Evolutionary conservation across 176 grass and related monocot species (phyloP).

Genomic region (Ampelocalamus luodianensis): DNA sequence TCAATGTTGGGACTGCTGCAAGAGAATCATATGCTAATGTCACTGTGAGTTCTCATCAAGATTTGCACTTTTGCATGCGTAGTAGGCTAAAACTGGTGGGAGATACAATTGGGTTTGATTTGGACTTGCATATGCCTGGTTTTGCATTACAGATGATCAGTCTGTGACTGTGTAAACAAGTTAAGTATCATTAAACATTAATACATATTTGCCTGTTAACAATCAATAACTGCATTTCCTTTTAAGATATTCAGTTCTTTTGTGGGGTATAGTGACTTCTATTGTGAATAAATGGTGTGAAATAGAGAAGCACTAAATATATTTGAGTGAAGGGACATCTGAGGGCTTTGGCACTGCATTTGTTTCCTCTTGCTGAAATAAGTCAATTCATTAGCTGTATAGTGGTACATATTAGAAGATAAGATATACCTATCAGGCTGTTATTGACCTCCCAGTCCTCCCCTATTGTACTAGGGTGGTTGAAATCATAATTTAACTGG

Average conservation of each 20-base stretch:
- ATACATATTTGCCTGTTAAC: not conserved
- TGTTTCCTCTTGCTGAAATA: not conserved
- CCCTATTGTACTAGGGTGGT: not conserved
- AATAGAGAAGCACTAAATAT: not conserved
- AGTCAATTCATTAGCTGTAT: not conserved
- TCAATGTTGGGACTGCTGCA: conserved; percentile 60
- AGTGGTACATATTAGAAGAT: not conserved
- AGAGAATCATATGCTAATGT: conserved; percentile 85
- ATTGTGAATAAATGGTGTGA: no score
- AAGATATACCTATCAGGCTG: not conserved
- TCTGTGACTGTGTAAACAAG: not conserved
- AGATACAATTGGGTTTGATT: conserved; percentile 3
- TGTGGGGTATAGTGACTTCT: not conserved
- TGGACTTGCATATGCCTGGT: conserved; percentile 1
- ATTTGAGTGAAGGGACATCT: not conserved
- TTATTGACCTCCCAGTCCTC: not conserved
- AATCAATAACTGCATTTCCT: not conserved
- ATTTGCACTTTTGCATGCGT: conserved; percentile 21
- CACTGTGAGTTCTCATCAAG: conserved; percentile 60
- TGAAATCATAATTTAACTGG: not conserved
- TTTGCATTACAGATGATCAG: not conserved
- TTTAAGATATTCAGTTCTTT: not conserved
- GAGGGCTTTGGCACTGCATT: not conserved
- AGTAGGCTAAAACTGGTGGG: not conserved
- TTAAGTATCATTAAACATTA: not conserved